These are phyloP conservation scores for Phytophthora fragariaefolia DNA, from an alignment of 352 stramenopile genomes.

Conservation along the genomic window DNA sequence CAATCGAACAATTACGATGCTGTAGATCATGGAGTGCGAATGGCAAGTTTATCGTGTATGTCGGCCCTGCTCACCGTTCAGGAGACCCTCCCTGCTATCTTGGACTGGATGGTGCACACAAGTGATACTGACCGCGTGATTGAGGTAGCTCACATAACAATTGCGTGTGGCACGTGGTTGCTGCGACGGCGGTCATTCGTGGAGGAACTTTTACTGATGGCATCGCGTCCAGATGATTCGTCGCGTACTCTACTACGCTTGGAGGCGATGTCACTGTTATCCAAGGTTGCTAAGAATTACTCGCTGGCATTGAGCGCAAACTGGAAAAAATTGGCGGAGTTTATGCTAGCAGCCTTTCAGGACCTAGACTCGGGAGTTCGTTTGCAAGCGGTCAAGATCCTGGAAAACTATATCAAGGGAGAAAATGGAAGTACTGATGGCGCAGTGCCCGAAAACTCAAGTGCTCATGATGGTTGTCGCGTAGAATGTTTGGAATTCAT, in stretches of 20 bases:
- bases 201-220: slow-evolving; percentile 74
- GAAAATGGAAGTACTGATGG: slow-evolving; percentile 35
- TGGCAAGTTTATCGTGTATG: slow-evolving; percentile 82
- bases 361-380: slow-evolving; percentile 87
- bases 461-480: slow-evolving; percentile 27
- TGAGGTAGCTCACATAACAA: slow-evolving; percentile 64
- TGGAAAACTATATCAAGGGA: slow-evolving; percentile 91
- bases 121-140: slow-evolving; percentile 54
- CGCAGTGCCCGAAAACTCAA: not conserved
- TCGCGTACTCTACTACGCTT: slow-evolving; percentile 64
- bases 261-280: slow-evolving; percentile 85
- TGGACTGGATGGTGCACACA: slow-evolving; percentile 78
- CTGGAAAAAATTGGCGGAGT: slow-evolving; percentile 72
- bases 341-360: slow-evolving; percentile 85
- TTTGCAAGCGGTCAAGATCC: slow-evolving; percentile 86
- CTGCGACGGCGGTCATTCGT: slow-evolving; percentile 75
- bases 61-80: slow-evolving; percentile 79
- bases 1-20: not conserved
- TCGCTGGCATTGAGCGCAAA: slow-evolving; percentile 69
- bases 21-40: slow-evolving; percentile 79
- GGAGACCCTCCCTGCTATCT: slow-evolving; percentile 61
- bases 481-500: slow-evolving; percentile 78
- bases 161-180: slow-evolving; percentile 63
- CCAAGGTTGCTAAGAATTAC: slow-evolving; percentile 89
- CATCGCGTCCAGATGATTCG: slow-evolving; percentile 65